A percentile compares a stretch with the other conserved stretches of the same genome.
phyloP scores from a whole-genome alignment of 1,284 basidiomycete genomes.

The Wolfiporia cocos region DNA sequence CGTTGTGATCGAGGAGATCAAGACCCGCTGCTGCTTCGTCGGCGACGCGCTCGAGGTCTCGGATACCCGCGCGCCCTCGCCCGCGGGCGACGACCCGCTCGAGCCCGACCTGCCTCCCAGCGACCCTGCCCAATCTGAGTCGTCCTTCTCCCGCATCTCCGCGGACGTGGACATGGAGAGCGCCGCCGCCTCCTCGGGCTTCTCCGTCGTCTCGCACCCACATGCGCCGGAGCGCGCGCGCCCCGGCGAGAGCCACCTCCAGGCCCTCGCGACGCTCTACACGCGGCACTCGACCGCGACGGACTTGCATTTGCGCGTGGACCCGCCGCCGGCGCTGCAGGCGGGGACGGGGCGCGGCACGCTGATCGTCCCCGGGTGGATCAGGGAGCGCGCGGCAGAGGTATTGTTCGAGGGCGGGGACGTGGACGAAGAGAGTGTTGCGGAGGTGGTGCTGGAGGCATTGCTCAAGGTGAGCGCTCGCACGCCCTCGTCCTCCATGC shows the following conservation, averaged over 20 bases:
- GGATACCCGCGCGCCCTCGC: constrained; percentile 36
- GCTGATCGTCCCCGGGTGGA: constrained; percentile 89
- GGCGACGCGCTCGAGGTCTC: constrained; percentile 44
- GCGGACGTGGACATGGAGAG: constrained; percentile 45
- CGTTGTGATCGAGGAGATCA: constrained; percentile 75
- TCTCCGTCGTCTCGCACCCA: constrained; percentile 43
- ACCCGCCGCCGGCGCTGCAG: constrained; percentile 58
- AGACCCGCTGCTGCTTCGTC: constrained; percentile 78
- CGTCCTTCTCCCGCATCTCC: constrained; percentile 53
- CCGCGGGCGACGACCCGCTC: constrained; percentile 34
- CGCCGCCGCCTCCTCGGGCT: constrained; percentile 50
- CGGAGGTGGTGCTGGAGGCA: constrained; percentile 74
- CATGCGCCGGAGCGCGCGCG: constrained; percentile 20
- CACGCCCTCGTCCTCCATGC: neutral
- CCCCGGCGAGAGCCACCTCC: constrained; percentile 47
- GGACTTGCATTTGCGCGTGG: constrained; percentile 59
- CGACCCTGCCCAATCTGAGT: constrained; percentile 55
- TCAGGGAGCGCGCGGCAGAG: constrained; percentile 87
- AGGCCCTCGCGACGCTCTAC: constrained; percentile 63
- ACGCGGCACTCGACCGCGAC: constrained; percentile 69
- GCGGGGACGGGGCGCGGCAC: constrained; percentile 70
- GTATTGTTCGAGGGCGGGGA: constrained; percentile 89
- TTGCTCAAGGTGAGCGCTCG: constrained; percentile 59
- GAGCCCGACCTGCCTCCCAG: constrained; percentile 55
- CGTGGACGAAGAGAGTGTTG: constrained; percentile 76